Percentiles rank a stretch among this genome's conserved stretches.
These are phyloP conservation scores for Fraxinus nigra DNA, from an alignment of 305 asterid species.

Conservation along the genomic window DNA sequence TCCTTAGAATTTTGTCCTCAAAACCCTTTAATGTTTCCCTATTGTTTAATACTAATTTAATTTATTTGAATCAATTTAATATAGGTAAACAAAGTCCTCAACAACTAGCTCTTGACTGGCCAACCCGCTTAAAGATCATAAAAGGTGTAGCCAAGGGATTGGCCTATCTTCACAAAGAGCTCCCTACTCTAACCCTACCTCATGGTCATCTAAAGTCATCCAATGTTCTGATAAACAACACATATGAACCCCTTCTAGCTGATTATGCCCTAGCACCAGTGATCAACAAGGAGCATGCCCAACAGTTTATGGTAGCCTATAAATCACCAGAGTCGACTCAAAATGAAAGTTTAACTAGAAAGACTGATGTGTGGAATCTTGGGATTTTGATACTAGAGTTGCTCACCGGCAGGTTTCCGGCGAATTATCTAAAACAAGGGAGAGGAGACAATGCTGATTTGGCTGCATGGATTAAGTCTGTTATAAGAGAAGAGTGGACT, in stretches of 20 bases:
- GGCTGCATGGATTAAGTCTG: slow-evolving; percentile 43
- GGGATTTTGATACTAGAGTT: slow-evolving; percentile 41
- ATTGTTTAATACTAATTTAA: neutral
- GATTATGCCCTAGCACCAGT: slow-evolving; percentile 40
- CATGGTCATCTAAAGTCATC: slow-evolving; percentile 48
- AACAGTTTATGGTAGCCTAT: slow-evolving; percentile 42
- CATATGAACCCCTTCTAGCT: slow-evolving; percentile 27
- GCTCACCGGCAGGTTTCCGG: slow-evolving; percentile 37
- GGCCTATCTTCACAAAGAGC: slow-evolving; percentile 28
- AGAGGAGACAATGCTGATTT: slow-evolving; percentile 34
- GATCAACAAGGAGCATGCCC: slow-evolving; percentile 37
- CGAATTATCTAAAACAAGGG: slow-evolving; percentile 35
- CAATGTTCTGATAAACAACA: slow-evolving; percentile 31
- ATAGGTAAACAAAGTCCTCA: slow-evolving; percentile 27
- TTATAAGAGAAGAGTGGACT: slow-evolving; percentile 46
- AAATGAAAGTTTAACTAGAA: slow-evolving; percentile 17
- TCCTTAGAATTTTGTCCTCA: neutral
- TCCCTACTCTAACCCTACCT: slow-evolving; percentile 30
- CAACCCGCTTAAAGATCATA: slow-evolving; percentile 36
- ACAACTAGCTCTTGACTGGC: slow-evolving; percentile 36
- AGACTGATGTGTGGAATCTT: slow-evolving; percentile 47
- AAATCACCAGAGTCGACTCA: slow-evolving; percentile 37
- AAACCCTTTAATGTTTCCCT: neutral
- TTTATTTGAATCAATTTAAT: neutral
- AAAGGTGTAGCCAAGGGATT: slow-evolving; percentile 44